Base-by-base conservation (phyloP, 352 stramenopile species). In the Phytophthora crassamura region DNA sequence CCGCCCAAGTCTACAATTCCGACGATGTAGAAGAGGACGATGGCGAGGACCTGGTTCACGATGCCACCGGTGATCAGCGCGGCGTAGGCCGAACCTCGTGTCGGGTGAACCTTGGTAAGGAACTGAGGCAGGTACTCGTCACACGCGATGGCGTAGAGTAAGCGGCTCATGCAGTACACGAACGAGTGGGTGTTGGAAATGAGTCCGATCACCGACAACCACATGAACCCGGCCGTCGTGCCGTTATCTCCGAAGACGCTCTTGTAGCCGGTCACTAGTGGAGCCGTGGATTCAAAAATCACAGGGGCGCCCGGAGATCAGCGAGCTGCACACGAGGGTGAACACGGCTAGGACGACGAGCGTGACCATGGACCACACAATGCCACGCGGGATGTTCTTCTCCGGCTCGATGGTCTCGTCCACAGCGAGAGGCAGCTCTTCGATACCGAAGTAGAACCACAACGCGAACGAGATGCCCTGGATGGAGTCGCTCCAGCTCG, bases 401-500 rank as follows among this genome's bases (percentile, higher is more conserved):
- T 77, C 74, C 0, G 84, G 84, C 18, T 92, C 71, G 47, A 92
- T 88, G 4, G 84, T 89, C 52, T 92, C 84, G 42, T 92, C 84
- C 2, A 88, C 69, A 3, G 84, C 81, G 35, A 92, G 84, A 0
- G 84, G 84, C 1, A 92, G 68, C 48, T 92, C 81, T 63, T 92
- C 84, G 33, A 90, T 92, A 38, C 81, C 83, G 8, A 90, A 69
- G 78, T 89, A 91, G 56, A 90, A 91, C 80, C 83, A 91, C 28
- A 91, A 59, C 7, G 70, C 59, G 54, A 90, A 90, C 6, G 80
- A 88, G 30, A 89, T 77, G 16, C 77, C 83, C 15, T 80, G 66
- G 32, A 91, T 51, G 32, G 80, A 74, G 50, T 77, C 78, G 11
- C 71, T 73, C 42, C 64, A 72, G 34, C 50, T 76, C 39, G 67